Evolutionary conservation across 345 rosid genomes (phyloP).

Genomic region (Brassica cretica): DNA sequence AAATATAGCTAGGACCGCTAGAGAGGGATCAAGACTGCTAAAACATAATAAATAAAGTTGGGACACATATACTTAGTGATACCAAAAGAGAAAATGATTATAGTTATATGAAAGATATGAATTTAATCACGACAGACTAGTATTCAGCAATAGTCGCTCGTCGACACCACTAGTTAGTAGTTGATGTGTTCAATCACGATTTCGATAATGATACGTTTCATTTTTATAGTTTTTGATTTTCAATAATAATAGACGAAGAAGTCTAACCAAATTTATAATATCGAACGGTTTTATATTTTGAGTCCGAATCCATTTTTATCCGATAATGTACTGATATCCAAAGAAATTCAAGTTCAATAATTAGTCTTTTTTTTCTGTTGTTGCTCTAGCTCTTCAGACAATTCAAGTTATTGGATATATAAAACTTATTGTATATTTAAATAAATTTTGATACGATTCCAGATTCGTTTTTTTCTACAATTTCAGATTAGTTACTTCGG

Average conservation of each 20-base stretch:
- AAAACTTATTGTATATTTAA: background rate
- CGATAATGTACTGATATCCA: background rate
- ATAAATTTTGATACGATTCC: background rate
- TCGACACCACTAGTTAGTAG: background rate
- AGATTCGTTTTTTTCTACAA: background rate
- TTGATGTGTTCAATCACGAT: background rate
- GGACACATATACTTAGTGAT: background rate
- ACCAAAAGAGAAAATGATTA: background rate
- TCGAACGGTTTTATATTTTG: background rate
- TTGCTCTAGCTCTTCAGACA: background rate
- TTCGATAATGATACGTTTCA: background rate
- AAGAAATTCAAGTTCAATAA: background rate
- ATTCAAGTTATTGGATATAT: background rate
- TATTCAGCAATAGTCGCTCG: background rate
- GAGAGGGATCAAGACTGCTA: background rate
- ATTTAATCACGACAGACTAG: background rate
- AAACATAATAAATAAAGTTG: slow-evolving; percentile 20
- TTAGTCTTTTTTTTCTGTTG: background rate
- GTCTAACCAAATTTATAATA: background rate
- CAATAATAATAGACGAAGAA: background rate
- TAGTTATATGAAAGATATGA: background rate
- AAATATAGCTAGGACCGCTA: background rate
- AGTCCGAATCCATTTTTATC: background rate
- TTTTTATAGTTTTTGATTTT: background rate
- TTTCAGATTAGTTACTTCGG: background rate